Conservation (phyloP, 2,329 filamentous ascomycete genomes). For the Ophiognomonia clavigignenti-juglandacearum region DNA sequence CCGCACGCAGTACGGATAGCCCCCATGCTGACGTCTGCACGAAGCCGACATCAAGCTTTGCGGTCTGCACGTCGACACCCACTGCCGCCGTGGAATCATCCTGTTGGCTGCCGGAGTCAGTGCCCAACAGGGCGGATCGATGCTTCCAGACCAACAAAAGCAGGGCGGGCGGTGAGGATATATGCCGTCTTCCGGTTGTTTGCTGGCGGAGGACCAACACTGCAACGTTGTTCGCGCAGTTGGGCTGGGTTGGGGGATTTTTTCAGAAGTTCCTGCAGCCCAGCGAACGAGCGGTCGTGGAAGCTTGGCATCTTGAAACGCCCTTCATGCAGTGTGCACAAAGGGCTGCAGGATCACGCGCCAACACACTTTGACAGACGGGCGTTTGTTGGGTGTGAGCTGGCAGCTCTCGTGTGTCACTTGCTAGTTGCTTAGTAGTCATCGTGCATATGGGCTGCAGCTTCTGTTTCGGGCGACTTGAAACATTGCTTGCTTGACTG, state of each 20-base stretch:
- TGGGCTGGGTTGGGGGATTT: not conserved
- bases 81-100: no score
- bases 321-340: not conserved
- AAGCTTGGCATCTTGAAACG: not conserved
- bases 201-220: no score
- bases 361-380: conserved; percentile 3
- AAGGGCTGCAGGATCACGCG: not conserved
- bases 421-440: no score
- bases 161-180: not conserved
- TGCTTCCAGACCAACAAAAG: not conserved
- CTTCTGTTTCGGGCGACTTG: not conserved
- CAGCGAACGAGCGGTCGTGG: not conserved
- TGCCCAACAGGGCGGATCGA: not conserved
- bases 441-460: no score
- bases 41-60: not conserved
- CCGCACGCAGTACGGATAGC: no score
- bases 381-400: no score
- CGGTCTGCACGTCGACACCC: no score
- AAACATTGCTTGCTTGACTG: not conserved
- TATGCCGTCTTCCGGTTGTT: not conserved
- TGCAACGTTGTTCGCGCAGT: no score
- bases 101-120: no score
- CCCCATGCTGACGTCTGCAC: not conserved
- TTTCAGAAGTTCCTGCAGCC: not conserved
- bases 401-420: no score